These are phyloP conservation scores for Neonectria magnoliae DNA, from an alignment of 2,329 filamentous ascomycete genomes.

Conservation along the genomic window DNA sequence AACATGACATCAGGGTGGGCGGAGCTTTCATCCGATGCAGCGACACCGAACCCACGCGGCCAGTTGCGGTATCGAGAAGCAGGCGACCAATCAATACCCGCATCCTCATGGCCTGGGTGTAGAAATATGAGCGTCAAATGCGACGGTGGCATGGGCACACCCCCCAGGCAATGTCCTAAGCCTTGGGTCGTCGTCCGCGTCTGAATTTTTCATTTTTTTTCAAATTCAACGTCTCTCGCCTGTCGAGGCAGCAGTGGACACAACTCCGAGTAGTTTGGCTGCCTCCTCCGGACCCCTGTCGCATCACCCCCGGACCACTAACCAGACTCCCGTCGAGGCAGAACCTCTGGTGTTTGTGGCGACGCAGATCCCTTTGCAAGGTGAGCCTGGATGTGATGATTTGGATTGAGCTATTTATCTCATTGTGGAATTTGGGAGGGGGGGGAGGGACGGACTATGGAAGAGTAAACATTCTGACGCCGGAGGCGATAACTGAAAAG, in stretches of 20 bases:
- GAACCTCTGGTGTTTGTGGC: background rate
- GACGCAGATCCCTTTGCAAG: background rate
- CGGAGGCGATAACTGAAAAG: background rate
- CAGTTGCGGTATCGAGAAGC: too few species aligned
- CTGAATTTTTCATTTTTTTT: background rate
- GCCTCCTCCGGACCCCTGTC: background rate
- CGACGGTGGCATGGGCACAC: too few species aligned
- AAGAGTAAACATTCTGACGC: background rate
- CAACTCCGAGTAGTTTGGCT: background rate
- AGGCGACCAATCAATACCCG: too few species aligned
- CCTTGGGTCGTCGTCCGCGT: background rate
- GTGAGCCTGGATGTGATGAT: background rate
- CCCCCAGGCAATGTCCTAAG: background rate
- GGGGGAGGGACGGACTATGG: background rate
- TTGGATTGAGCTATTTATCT: background rate
- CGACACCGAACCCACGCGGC: too few species aligned
- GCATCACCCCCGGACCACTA: background rate
- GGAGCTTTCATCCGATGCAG: too few species aligned
- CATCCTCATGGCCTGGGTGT: too few species aligned
- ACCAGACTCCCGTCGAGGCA: conserved; percentile 10
- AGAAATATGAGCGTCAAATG: too few species aligned
- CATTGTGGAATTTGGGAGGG: background rate
- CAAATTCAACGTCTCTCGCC: background rate
- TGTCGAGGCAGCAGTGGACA: background rate
- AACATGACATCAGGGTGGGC: too few species aligned